A percentile compares a stretch with the other conserved stretches of the same genome.
phyloP scores from a whole-genome alignment of 2,329 filamentous ascomycete genomes.

The Ceratocystis alfenasii region DNA sequence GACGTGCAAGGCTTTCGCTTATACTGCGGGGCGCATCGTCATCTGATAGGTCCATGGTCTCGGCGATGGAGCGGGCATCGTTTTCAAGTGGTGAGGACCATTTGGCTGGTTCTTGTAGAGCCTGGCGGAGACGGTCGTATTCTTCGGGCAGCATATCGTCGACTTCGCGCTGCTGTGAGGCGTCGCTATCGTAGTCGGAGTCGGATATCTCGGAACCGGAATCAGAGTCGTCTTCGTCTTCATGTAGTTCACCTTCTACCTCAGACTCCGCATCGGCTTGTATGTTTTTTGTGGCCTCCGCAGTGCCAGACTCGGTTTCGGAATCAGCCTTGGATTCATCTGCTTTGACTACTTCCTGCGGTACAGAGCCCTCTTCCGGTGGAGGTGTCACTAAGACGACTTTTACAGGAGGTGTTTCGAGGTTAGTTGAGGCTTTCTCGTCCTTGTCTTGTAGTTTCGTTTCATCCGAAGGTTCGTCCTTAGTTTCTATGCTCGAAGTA shows the following conservation, averaged over 20 bases:
- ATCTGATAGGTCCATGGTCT: constrained; percentile 20
- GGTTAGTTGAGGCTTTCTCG: neutral
- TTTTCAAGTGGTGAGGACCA: constrained; percentile 8
- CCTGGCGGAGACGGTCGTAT: constrained; percentile 23
- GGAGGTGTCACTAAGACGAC: constrained; percentile 14
- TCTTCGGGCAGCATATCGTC: constrained; percentile 17
- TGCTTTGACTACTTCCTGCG: constrained; percentile 1
- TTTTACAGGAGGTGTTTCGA: neutral
- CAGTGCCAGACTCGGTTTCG: neutral
- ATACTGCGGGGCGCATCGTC: constrained; percentile 20
- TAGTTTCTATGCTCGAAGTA: neutral
- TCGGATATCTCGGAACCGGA: constrained; percentile 2
- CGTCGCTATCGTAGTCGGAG: constrained; percentile 14
- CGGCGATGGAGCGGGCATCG: constrained; percentile 19
- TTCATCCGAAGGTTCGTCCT: constrained; percentile 21
- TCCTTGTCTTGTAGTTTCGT: constrained; percentile 8
- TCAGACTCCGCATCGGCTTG: neutral
- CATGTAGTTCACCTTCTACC: neutral
- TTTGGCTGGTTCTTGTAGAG: constrained; percentile 21
- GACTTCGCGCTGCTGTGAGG: constrained; percentile 15
- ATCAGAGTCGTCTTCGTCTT: neutral
- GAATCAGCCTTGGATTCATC: neutral
- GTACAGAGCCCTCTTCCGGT: constrained; percentile 10
- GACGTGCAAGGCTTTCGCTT: constrained; percentile 17
- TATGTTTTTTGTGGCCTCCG: neutral